These are phyloP conservation scores for Russula vinacea DNA, from an alignment of 768 basidiomycete genomes.

Conservation along the genomic window DNA sequence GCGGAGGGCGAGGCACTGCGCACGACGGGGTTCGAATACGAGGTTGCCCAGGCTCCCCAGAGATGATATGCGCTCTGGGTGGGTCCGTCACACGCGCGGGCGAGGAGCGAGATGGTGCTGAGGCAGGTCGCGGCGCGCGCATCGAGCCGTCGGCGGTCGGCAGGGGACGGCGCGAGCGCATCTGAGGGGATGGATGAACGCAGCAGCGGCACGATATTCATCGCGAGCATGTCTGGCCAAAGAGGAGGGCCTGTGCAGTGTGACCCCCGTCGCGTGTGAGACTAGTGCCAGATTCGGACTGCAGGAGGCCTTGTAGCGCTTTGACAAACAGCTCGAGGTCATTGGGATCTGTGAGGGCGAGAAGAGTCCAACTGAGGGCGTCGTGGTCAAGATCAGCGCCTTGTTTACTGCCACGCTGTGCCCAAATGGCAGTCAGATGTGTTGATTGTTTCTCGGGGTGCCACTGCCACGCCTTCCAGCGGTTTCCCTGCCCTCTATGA, in stretches of 20 bases:
- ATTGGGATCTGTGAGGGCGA: constrained; percentile 10
- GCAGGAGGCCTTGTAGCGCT: constrained; percentile 15
- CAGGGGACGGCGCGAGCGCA: not conserved
- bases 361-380: constrained; percentile 24
- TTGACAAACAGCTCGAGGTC: constrained; percentile 20
- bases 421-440: constrained; percentile 12
- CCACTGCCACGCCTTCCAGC: not conserved
- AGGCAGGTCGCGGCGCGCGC: constrained; percentile 13
- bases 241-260: constrained; percentile 16
- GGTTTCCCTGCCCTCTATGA: not conserved
- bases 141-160: constrained; percentile 14
- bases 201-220: constrained; percentile 7
- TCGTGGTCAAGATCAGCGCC: constrained; percentile 19
- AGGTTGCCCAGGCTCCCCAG: constrained; percentile 12
- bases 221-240: constrained; percentile 19
- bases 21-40: constrained; percentile 15
- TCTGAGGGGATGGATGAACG: constrained; percentile 13
- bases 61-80: not conserved
- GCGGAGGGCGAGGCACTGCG: constrained; percentile 14
- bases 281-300: constrained; percentile 3
- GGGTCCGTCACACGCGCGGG: constrained; percentile 11
- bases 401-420: not conserved
- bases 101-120: constrained; percentile 7
- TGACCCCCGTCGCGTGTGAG: not conserved
- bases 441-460: constrained; percentile 1